A percentile compares a stretch with the other conserved stretches of the same genome.
These are phyloP conservation scores for Cordyceps javanica DNA, from an alignment of 2,329 filamentous ascomycete species.

Conservation along the genomic window DNA sequence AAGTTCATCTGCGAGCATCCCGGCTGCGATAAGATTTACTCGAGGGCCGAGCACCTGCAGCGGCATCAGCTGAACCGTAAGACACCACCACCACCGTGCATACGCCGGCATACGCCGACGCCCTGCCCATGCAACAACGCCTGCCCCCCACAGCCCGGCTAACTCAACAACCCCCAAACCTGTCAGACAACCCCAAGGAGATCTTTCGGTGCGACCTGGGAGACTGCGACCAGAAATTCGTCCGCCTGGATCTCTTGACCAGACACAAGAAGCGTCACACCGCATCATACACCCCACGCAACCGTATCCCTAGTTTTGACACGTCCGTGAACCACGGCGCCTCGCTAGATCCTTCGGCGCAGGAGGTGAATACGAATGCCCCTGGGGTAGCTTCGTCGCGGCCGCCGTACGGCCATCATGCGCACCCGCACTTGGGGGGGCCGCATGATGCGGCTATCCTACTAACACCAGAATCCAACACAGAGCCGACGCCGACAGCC, in stretches of 20 bases:
- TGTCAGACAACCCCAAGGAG: slow-evolving; percentile 67
- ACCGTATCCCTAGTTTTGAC: slow-evolving; percentile 44
- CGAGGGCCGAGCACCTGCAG: slow-evolving; percentile 73
- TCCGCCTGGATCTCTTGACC: slow-evolving; percentile 69
- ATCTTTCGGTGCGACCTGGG: slow-evolving; percentile 72
- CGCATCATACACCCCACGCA: slow-evolving; percentile 44
- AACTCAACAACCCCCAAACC: slow-evolving; percentile 3
- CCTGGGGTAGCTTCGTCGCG: neutral
- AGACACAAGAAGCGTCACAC: slow-evolving; percentile 62
- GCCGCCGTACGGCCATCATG: slow-evolving; percentile 16
- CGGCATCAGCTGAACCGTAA: slow-evolving; percentile 77
- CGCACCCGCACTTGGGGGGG: slow-evolving; percentile 26
- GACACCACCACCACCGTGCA: slow-evolving; percentile 25
- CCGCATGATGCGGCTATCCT: slow-evolving; percentile 43
- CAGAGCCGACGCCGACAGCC: slow-evolving; percentile 22
- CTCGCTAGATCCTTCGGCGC: neutral
- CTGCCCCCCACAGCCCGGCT: slow-evolving; percentile 14
- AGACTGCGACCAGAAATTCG: slow-evolving; percentile 70
- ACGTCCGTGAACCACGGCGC: slow-evolving; percentile 22
- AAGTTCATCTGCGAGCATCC: slow-evolving; percentile 60
- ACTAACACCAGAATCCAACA: slow-evolving; percentile 34
- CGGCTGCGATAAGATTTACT: slow-evolving; percentile 74
- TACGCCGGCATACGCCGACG: slow-evolving; percentile 4
- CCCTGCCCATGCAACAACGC: slow-evolving; percentile 8
- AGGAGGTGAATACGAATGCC: neutral